Conservation (phyloP, 1,284 basidiomycete genomes). For the Volvariella volvacea region DNA sequence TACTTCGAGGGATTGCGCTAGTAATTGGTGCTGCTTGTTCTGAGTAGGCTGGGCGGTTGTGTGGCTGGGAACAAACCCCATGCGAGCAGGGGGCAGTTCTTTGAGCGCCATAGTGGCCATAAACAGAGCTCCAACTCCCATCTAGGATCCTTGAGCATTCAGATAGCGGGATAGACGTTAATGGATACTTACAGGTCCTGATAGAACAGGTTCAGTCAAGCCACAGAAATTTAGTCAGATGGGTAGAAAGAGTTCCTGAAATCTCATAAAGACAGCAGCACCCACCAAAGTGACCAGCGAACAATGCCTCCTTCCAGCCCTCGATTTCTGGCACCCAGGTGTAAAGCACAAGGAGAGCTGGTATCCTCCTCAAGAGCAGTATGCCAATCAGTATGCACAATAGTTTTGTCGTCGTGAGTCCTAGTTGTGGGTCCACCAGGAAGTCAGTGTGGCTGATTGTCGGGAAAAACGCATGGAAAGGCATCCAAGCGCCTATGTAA, state of each 20-base stretch:
- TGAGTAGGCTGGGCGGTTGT: constrained; percentile 37
- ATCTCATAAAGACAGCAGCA: neutral
- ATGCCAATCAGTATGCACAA: constrained; percentile 62
- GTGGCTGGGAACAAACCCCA: too few relatives aligned
- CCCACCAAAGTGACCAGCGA: constrained; percentile 82
- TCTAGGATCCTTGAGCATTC: constrained; percentile 28
- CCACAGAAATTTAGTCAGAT: neutral
- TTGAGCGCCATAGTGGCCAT: constrained; percentile 73
- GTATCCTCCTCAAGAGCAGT: constrained; percentile 70
- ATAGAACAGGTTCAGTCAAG: neutral
- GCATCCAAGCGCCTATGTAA: constrained; percentile 88
- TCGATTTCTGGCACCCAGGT: constrained; percentile 81
- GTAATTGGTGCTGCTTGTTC: constrained; percentile 54
- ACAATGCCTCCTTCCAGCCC: constrained; percentile 74
- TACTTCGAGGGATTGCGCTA: constrained; percentile 68
- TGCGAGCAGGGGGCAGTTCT: constrained; percentile 53
- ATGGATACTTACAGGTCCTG: constrained; percentile 56
- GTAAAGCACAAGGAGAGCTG: constrained; percentile 68
- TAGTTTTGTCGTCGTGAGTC: constrained; percentile 71
- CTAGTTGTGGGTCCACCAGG: constrained; percentile 38
- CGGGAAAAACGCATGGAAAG: constrained; percentile 65
- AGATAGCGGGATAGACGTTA: neutral
- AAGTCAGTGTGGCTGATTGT: neutral
- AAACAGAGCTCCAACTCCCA: constrained; percentile 83
- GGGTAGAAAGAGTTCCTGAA: neutral